Percentiles rank a stretch among this genome's conserved stretches.
Evolutionary conservation across 1,284 basidiomycete genomes (phyloP).

Genomic region (Pyrrhoderma lamaoense): DNA sequence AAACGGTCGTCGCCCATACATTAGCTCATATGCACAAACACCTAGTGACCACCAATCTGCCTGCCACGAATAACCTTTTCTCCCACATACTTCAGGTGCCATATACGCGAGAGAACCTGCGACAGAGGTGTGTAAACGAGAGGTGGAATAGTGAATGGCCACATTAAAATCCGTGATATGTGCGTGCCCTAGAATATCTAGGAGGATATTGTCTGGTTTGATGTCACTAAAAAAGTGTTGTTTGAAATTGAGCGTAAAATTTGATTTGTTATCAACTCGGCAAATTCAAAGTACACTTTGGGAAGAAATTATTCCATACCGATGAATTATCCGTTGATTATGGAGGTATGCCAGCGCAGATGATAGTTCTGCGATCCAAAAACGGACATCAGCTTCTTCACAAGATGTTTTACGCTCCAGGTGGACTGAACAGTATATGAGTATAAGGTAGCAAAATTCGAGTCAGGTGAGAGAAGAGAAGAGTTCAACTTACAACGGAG

Average conservation of each 20-base stretch:
- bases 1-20: slow-evolving; percentile 86
- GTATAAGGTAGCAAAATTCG: background rate
- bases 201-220: slow-evolving; percentile 94
- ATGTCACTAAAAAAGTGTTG: slow-evolving; percentile 58
- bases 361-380: slow-evolving; percentile 87
- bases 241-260: background rate
- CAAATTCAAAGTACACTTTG: slow-evolving; percentile 30
- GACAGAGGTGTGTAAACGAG: slow-evolving; percentile 81
- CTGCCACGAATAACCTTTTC: slow-evolving; percentile 78
- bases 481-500: slow-evolving; percentile 62
- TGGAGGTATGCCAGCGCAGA: slow-evolving; percentile 87
- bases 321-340: slow-evolving; percentile 86
- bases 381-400: slow-evolving; percentile 76
- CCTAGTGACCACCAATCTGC: slow-evolving; percentile 97
- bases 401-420: slow-evolving; percentile 75
- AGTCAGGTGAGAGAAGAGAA: background rate
- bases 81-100: slow-evolving; percentile 86
- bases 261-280: too few species aligned
- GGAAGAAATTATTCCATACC: slow-evolving; percentile 45
- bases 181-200: slow-evolving; percentile 89
- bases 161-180: slow-evolving; percentile 99
- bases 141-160: slow-evolving; percentile 91
- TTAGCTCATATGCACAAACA: slow-evolving; percentile 81
- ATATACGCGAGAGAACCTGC: slow-evolving; percentile 99
- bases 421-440: slow-evolving; percentile 60